phyloP scores from a whole-genome alignment of 2,329 filamentous ascomycete genomes.

The Trichoderma semiorbis region DNA sequence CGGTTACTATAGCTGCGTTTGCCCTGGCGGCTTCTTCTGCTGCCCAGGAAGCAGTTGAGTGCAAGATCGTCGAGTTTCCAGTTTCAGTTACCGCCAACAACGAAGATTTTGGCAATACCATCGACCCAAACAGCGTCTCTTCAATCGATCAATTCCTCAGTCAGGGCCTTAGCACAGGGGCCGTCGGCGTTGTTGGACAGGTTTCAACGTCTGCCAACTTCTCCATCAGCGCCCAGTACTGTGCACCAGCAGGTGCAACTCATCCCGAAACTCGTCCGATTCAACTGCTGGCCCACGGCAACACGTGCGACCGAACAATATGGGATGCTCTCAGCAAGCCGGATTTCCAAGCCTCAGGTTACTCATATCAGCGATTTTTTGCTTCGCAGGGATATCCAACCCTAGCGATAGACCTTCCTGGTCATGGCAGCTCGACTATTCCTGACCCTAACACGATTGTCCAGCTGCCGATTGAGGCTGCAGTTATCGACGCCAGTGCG shows the following conservation, averaged over 20 bases:
- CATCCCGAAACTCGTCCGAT: background rate
- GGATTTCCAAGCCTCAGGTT: background rate
- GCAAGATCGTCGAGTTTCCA: background rate
- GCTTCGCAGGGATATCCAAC: background rate
- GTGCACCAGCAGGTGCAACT: background rate
- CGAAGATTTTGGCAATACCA: background rate
- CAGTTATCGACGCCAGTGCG: background rate
- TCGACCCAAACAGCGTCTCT: background rate
- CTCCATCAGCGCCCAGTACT: conserved; percentile 3
- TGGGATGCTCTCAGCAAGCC: background rate
- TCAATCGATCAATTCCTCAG: background rate
- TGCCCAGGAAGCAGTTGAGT: background rate
- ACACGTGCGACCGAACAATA: background rate
- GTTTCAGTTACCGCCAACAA: background rate
- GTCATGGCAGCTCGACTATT: background rate
- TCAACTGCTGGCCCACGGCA: background rate
- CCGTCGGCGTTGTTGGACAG: background rate
- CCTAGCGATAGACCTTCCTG: background rate
- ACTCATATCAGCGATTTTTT: background rate
- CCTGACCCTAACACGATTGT: background rate
- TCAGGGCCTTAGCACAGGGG: background rate
- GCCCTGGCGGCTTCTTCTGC: background rate
- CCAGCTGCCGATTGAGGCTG: background rate
- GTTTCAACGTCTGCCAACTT: background rate
- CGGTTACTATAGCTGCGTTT: background rate